Conservation (phyloP, 345 rosid species). For the Physaria fendleri region DNA sequence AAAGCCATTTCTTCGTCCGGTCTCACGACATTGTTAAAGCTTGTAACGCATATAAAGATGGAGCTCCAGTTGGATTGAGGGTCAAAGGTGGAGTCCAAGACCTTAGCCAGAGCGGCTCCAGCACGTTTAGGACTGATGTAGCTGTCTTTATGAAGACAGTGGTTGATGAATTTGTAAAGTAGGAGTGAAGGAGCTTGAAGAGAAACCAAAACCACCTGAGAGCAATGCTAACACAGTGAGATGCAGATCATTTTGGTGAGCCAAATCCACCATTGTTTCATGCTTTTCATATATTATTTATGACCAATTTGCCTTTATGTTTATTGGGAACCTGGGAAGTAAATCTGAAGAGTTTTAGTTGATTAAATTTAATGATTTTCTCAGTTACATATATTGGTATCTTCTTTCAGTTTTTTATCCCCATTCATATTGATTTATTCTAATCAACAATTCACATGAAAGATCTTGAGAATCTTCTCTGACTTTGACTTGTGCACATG, state of each 20-base stretch:
- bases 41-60: slow-evolving; percentile 66
- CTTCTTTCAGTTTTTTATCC: no score
- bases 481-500: no score
- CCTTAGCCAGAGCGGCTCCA: slow-evolving; percentile 41
- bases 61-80: slow-evolving; percentile 64
- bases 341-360: no score
- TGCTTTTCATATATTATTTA: not conserved
- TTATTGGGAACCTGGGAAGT: no score
- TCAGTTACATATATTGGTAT: no score
- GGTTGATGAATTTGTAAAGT: slow-evolving; percentile 38
- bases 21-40: slow-evolving; percentile 61
- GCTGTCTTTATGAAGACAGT: slow-evolving; percentile 30
- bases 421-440: no score
- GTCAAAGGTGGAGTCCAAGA: slow-evolving; percentile 67
- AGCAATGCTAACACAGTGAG: slow-evolving; percentile 3
- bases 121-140: slow-evolving; percentile 37
- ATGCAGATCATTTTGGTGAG: slow-evolving; percentile 21
- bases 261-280: slow-evolving; percentile 14
- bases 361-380: no score
- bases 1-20: slow-evolving; percentile 50
- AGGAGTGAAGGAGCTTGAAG: slow-evolving; percentile 35
- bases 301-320: no score
- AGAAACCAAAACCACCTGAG: slow-evolving; percentile 5
- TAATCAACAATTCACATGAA: no score
- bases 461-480: no score